Base-by-base conservation (phyloP, 257 asterid genomes). In the Solanum lycopersicoides region DNA sequence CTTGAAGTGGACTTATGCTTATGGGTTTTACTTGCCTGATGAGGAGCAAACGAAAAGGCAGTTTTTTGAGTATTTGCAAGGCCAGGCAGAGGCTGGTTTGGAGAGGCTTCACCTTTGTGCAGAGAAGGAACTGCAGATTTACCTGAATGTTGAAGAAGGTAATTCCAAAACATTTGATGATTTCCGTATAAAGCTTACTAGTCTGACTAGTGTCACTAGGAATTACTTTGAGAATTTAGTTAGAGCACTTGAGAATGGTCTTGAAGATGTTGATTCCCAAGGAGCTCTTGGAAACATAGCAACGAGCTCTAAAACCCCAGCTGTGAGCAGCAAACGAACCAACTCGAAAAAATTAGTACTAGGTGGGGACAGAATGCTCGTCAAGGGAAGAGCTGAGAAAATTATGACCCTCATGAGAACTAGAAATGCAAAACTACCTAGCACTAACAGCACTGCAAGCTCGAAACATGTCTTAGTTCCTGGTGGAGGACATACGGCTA, bases 61-160 rank as follows among this genome's bases (percentile, higher is more conserved):
- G 16, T 85, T 85, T 41, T 85, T 85, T 47, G 87, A 85, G 87
- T 85, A 69, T 44, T 68, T 72, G 69, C 83, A 71, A 56, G 87
- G 87, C 23, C 71, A 85, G 82, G 83, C 83, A 20, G 83, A 85
- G n/a, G 87, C 42, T 50, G 83, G 87, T 68, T 44, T 85, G 68
- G 87, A 85, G 71, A 85, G 87, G 83, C 87, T 85, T 71, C 87
- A 85, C 66, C 83, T 69, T 68, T 85, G 87, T 28, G 87, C 87
- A 30, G 87, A 85, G 69, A 85, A 72, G 47, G 87, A 85, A 44
- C 87, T 85, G 32, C 83, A 85, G 87, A 85, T 69, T 50, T 85
- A 85, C 68, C 87, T 45, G 34, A 71, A 69, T 71, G 82, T 56
- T 34, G 87, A 85, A 56, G 83, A 85, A 85, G 45, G 77, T 71